Conservation (phyloP, 371 early-diverging fungal genomes). For the Encephalitozoon hellem region DNA sequence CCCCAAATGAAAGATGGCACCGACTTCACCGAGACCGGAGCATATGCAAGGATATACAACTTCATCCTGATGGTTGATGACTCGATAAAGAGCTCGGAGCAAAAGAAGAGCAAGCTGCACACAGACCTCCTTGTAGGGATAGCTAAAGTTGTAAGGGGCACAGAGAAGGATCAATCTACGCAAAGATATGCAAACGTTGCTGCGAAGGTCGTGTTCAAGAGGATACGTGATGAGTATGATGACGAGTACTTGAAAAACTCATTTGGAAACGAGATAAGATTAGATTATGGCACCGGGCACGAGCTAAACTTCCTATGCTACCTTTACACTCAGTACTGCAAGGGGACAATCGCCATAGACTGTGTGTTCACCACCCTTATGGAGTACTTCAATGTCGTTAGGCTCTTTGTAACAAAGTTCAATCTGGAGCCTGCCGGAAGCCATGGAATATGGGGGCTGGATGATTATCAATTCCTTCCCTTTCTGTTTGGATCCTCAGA, state of each 20-base stretch:
- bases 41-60: slow-evolving; percentile 13
- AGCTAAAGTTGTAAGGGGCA: neutral
- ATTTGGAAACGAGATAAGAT: slow-evolving; percentile 84
- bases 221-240: neutral
- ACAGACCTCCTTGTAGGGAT: neutral
- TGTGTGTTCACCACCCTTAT: slow-evolving; percentile 65
- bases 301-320: slow-evolving; percentile 87
- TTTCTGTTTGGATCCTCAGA: slow-evolving; percentile 85
- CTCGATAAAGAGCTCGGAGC: neutral
- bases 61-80: slow-evolving; percentile 19
- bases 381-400: slow-evolving; percentile 75
- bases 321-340: slow-evolving; percentile 63
- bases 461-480: slow-evolving; percentile 92
- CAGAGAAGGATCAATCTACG: neutral
- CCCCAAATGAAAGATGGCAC: neutral
- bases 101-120: neutral
- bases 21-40: slow-evolving; percentile 1
- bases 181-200: slow-evolving; percentile 45
- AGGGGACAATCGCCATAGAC: slow-evolving; percentile 28
- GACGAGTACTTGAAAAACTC: slow-evolving; percentile 69
- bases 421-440: slow-evolving; percentile 95
- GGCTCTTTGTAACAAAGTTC: slow-evolving; percentile 76
- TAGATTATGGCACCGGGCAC: slow-evolving; percentile 98
- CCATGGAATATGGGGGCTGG: slow-evolving; percentile 95
- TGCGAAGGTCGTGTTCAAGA: slow-evolving; percentile 9